Evolutionary conservation across 768 basidiomycete species (phyloP), one percentile per base, ranked within the genome.

Genomic region (Xerocomellus amylosporus): DNA sequence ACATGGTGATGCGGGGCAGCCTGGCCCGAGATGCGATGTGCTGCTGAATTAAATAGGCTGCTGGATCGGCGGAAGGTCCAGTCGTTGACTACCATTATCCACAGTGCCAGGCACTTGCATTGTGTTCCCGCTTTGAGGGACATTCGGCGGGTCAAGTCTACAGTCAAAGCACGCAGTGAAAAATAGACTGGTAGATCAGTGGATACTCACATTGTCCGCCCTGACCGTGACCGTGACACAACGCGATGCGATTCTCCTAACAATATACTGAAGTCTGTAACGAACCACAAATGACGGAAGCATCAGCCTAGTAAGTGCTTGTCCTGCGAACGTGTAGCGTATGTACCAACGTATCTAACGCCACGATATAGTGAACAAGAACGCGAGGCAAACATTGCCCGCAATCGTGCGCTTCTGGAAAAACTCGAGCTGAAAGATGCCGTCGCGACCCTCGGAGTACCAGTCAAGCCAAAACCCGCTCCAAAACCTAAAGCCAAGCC

Each of bases 321-420:
- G 28, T 30, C 22, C 19, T 5, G 20, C 6, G 6, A 17, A 22
- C 17, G 19, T 30, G 24, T 38, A 20, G n/a, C 37, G 17, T 41
- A 40, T n/a, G 26, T 38, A 15, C 17, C 5, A 19, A 17, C 3
- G 10, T 5, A 31, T 45, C 41, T 39, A 36, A 59, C 24, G 13
- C 14, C 14, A 28, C 4, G 0, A 17, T 34, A 39, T 51, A 83
- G 82, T 40, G 90, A 91, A 71, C 73, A 79, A 20, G 86, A 90
- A 60, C 84, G 90, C 19, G 84, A 88, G 66, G 85, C 83, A 9
- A 93, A 90, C 62, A 90, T 93, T 42, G 89, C 87, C 13, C 80
- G 87, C 47, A 93, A 93, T 66, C 84, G 82, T 40, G 85, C 82
- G 4, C 74, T 92, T 9, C 76, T 93, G 36, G 84, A 88, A 58